A percentile compares a stretch with the other conserved stretches of the same genome.
Evolutionary conservation across 163 green algal genomes (phyloP).

Genomic region (Chlamydomonas reinhardtii): DNA sequence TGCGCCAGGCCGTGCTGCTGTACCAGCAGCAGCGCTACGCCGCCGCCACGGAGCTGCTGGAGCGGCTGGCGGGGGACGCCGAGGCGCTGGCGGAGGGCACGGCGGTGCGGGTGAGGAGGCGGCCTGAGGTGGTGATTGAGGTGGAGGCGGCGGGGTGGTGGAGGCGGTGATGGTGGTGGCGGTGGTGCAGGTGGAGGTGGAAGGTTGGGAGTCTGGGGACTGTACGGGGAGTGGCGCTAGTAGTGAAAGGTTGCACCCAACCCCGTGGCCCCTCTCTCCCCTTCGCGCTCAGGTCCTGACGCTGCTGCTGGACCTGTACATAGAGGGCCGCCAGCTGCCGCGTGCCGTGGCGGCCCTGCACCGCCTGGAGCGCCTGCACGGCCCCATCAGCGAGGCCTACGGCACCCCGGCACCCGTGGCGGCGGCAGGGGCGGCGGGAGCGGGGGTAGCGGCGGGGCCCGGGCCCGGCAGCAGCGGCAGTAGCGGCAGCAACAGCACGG

Average conservation of each 20-base stretch:
- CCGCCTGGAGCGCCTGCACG: conserved; percentile 12
- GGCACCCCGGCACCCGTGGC: background rate
- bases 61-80: conserved; percentile 11
- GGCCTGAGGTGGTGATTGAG: too few relatives aligned
- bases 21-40: conserved; percentile 27
- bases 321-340: conserved; percentile 32
- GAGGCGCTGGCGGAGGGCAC: conserved; percentile 43
- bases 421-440: background rate
- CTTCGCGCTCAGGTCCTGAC: background rate
- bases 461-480: background rate
- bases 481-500: background rate
- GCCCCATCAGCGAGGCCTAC: conserved; percentile 9
- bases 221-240: too few relatives aligned
- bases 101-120: background rate
- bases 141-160: too few relatives aligned
- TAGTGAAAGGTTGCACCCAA: too few relatives aligned
- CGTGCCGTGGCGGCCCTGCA: conserved; percentile 34
- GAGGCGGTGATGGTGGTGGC: too few relatives aligned
- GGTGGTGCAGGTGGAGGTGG: too few relatives aligned
- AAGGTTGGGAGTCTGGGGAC: too few relatives aligned
- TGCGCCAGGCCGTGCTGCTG: conserved; percentile 42
- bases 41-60: conserved; percentile 34
- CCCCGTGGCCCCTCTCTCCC: too few relatives aligned
- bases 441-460: background rate
- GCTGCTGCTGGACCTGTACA: conserved; percentile 33